Evolutionary conservation across 1,284 basidiomycete genomes (phyloP).

Genomic region (Fomitopsis palustris): DNA sequence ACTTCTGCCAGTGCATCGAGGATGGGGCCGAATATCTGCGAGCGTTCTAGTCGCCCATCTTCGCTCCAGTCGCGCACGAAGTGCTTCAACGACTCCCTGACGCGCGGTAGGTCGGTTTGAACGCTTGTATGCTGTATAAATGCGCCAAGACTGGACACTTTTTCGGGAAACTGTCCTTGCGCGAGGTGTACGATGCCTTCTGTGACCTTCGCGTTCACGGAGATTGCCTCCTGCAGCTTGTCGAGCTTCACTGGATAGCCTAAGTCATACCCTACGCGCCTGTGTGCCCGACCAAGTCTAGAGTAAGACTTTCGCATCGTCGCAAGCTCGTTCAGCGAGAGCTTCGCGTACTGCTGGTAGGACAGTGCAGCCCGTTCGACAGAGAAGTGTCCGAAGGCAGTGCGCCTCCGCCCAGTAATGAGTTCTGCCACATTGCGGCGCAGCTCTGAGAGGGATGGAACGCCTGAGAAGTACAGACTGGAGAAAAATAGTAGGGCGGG

Average conservation of each 20-base stretch:
- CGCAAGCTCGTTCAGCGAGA: conserved; percentile 19
- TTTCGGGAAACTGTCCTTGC: conserved; percentile 13
- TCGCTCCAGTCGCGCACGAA: conserved; percentile 66
- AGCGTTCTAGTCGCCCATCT: conserved; percentile 49
- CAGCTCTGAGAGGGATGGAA: conserved; percentile 9
- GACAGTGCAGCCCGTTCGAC: conserved; percentile 22
- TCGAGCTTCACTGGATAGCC: conserved; percentile 53
- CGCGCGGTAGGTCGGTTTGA: conserved; percentile 42
- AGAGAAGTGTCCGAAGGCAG: conserved; percentile 21
- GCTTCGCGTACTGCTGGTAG: conserved; percentile 22
- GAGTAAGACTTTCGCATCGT: conserved; percentile 25
- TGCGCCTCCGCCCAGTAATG: conserved; percentile 13
- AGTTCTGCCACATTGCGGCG: conserved; percentile 13
- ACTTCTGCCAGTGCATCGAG: conserved; percentile 39
- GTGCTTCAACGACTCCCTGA: conserved; percentile 59
- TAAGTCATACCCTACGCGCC: conserved; percentile 46
- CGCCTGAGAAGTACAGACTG: conserved; percentile 14
- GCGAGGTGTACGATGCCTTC: conserved; percentile 46
- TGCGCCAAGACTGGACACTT: not conserved
- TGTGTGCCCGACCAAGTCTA: conserved; percentile 26
- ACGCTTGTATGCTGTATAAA: conserved; percentile 9
- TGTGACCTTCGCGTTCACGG: conserved; percentile 43
- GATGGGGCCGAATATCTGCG: conserved; percentile 51
- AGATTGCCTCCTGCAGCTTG: conserved; percentile 39
- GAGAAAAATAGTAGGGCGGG: conserved; percentile 18